Evolutionary conservation across 106 monocot species (phyloP).

Genomic region (Acorus calamus): DNA sequence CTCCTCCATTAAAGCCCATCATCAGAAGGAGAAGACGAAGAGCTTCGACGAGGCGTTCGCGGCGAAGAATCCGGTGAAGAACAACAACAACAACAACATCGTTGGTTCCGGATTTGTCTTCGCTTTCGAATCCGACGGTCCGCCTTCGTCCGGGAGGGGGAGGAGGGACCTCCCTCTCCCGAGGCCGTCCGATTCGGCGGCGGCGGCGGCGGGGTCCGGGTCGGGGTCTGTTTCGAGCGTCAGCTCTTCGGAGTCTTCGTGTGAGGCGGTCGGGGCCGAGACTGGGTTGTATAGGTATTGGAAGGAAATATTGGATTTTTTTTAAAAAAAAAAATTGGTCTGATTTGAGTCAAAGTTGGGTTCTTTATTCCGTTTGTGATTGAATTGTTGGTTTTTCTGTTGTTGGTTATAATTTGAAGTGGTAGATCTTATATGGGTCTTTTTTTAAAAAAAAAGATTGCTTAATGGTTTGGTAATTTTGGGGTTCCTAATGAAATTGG

Average conservation of each 20-base stretch:
- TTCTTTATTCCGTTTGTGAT: not conserved
- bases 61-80: not conserved
- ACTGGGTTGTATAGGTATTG: constrained; percentile 45
- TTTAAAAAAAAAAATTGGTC: not conserved
- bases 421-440: not conserved
- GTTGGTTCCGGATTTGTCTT: not conserved
- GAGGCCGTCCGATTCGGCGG: constrained; percentile 21
- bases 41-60: constrained; percentile 20
- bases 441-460: not conserved
- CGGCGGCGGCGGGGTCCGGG: constrained; percentile 13
- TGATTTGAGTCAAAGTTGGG: not conserved
- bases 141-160: not conserved
- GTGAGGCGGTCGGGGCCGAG: constrained; percentile 54
- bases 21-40: constrained; percentile 19
- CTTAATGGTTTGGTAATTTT: not conserved
- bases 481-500: too few relatives aligned
- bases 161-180: constrained; percentile 36
- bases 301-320: not conserved
- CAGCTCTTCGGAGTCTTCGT: constrained; percentile 56
- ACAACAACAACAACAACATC: too few relatives aligned
- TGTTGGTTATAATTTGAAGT: not conserved
- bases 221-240: constrained; percentile 47
- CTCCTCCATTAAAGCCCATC: not conserved
- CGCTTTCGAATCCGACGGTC: constrained; percentile 9
- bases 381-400: not conserved